Base-by-base conservation (phyloP, 768 basidiomycete genomes). In the Lyophyllum semitale region DNA sequence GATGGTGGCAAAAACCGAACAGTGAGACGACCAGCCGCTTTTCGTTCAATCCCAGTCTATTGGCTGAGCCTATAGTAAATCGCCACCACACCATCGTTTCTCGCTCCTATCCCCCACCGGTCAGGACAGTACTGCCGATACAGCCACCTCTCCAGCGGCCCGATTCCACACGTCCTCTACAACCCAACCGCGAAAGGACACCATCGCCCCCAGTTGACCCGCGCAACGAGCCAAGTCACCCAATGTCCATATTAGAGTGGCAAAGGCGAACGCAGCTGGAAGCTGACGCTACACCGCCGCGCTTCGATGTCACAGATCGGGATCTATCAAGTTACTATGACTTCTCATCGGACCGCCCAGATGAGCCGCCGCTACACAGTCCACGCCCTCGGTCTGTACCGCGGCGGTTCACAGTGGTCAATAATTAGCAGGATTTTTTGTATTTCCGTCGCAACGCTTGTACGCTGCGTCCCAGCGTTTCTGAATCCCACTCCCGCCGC, bases 251-350 rank as follows among this genome's bases (percentile, higher is more conserved):
- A 26, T 49, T 62, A 20, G 62, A 59, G 29, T 73, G 71, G 71
- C 70, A 65, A 48, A 61, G 55, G 49, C 68, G 60, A 22, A 71
- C 70, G 18, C 63, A 58, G 18, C 59, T 59, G 37, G 69, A 65
- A 47, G 66, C 65, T 8, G 59, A 62, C 18, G 60, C 53, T 29
- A 44, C 62, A 13, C 65, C 66, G 11, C 59, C 59, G 12, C 65
- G 58, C 15, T 59, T 64, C 8, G 66, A 69, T 33, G 63, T 66
- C 51, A 65, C 69, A 20, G 69, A 71, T 42, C 67, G 57, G 29
- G 67, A 69, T 26, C 55, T 71, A 44, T 65, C 67, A n/a, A 70
- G 67, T 35, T 68, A 71, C 51, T 71, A 71, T 49, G 69, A 73
- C 20, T 61, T 66, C 42, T 63, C 65, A 38, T 64, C 64, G 4